Evolutionary conservation across 139 green algal genomes (phyloP), one percentile per base, ranked within the genome.

Genomic region (Monoraphidium neglectum): DNA sequence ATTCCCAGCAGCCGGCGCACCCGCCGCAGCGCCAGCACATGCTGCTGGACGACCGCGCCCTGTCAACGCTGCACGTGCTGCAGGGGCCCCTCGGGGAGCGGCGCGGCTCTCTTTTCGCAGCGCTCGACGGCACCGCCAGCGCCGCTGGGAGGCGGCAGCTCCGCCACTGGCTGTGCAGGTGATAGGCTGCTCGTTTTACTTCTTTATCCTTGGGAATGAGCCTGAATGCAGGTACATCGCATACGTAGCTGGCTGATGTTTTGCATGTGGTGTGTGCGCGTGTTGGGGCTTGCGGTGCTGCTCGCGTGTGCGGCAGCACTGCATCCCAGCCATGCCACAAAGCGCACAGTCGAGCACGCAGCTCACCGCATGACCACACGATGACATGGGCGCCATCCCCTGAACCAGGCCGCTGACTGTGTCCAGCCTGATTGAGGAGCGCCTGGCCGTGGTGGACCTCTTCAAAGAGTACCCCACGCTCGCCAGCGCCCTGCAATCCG

Each of bases 121-220:
- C 84, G 24, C 69, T 92, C 68, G 78, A 88, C 71, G 35, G 61
- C 1, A 77, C 81, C 8, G 81, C 71, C 61, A 89, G 60, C n/a
- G 16, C 74, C 2, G 70, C 82, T 35, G 87, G 88, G 12, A 61
- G 78, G 6, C 67, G 88, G 18, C 64, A 53, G 35, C 33, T 90
- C 49, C 37, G 73, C 32, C 57, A 78, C 10, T 93, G 89, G 83
- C 40, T 93, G 3, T 83, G 75, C 68, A 82, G 83, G 83, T 84
- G 61, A 59, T 54, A 1, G 24, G 8, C n/a, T n/a, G n/a, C n/a
- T n/a, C n/a, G n/a, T n/a, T n/a, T n/a, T n/a, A n/a, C n/a, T n/a
- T n/a, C n/a, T n/a, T n/a, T n/a, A n/a, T n/a, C n/a, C n/a, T n/a
- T n/a, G n/a, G n/a, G n/a, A n/a, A n/a, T n/a, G n/a, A n/a, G n/a